phyloP scores from a whole-genome alignment of 495 filamentous ascomycete genomes.

The Cercophora samala region DNA sequence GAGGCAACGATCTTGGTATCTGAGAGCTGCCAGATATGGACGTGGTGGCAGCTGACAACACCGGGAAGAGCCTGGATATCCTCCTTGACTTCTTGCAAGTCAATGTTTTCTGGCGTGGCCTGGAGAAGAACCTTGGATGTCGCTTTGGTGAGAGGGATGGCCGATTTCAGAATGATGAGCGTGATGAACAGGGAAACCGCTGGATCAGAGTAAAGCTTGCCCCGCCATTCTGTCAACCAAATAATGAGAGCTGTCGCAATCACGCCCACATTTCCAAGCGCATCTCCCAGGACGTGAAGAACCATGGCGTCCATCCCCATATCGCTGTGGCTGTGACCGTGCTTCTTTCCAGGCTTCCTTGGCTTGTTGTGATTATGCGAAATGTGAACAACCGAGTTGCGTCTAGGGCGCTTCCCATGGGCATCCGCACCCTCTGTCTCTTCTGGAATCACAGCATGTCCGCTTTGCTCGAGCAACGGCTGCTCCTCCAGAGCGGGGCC shows the following conservation, averaged over 20 bases:
- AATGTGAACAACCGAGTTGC: constrained; percentile 49
- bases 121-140: constrained; percentile 93
- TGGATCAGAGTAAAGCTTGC: constrained; percentile 77
- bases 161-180: constrained; percentile 85
- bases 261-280: constrained; percentile 94
- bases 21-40: constrained; percentile 96
- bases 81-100: constrained; percentile 83
- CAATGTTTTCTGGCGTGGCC: constrained; percentile 82
- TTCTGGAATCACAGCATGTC: constrained; percentile 17
- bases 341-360: constrained; percentile 58
- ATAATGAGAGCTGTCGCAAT: constrained; percentile 91
- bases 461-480: constrained; percentile 38
- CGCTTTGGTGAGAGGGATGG: constrained; percentile 87
- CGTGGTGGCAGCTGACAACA: constrained; percentile 83
- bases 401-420: constrained; percentile 28
- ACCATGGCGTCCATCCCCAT: constrained; percentile 98
- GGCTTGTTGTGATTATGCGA: constrained; percentile 81
- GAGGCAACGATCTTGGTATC: constrained; percentile 90
- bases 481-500: constrained; percentile 42
- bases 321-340: constrained; percentile 75
- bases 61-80: constrained; percentile 84
- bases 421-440: constrained; percentile 28
- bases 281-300: constrained; percentile 93
- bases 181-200: constrained; percentile 95
- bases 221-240: constrained; percentile 70